phyloP scores from a whole-genome alignment of 73 alveolate species.

The Durusdinium trenchii region DNA sequence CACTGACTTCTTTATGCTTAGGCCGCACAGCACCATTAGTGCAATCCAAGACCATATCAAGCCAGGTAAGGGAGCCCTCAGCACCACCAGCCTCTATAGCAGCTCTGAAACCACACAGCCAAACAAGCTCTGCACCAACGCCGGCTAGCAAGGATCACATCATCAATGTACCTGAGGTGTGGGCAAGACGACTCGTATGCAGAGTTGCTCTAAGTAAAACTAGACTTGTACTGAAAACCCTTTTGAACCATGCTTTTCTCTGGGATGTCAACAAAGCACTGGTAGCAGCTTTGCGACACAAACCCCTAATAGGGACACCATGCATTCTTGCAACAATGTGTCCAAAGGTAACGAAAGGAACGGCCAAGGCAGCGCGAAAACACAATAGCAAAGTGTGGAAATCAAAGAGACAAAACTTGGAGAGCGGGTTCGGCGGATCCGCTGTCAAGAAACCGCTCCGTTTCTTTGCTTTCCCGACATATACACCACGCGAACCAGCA shows the following conservation, averaged over 20 bases:
- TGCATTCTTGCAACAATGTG: background rate
- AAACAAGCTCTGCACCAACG: background rate
- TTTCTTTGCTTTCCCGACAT: background rate
- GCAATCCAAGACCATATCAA: slow-evolving; percentile 18
- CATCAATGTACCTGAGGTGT: slow-evolving; percentile 11
- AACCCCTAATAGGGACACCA: slow-evolving; percentile 23
- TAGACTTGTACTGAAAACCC: background rate
- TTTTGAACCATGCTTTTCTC: background rate
- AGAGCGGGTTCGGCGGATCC: background rate
- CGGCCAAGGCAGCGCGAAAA: slow-evolving; percentile 23
- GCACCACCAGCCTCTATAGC: background rate
- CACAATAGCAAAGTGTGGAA: background rate
- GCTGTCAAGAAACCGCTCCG: background rate
- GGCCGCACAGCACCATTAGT: background rate
- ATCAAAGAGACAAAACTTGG: background rate
- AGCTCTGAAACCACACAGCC: background rate
- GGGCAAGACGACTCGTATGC: background rate
- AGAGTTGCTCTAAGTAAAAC: background rate
- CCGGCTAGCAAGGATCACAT: background rate
- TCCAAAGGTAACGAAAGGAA: slow-evolving; percentile 4
- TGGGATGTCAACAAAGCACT: background rate
- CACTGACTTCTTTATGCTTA: background rate
- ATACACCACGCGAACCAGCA: background rate
- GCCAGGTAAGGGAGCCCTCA: background rate
- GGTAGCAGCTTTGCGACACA: background rate